Conservation (phyloP, 1,284 basidiomycete genomes). For the Boletus mariae region DNA sequence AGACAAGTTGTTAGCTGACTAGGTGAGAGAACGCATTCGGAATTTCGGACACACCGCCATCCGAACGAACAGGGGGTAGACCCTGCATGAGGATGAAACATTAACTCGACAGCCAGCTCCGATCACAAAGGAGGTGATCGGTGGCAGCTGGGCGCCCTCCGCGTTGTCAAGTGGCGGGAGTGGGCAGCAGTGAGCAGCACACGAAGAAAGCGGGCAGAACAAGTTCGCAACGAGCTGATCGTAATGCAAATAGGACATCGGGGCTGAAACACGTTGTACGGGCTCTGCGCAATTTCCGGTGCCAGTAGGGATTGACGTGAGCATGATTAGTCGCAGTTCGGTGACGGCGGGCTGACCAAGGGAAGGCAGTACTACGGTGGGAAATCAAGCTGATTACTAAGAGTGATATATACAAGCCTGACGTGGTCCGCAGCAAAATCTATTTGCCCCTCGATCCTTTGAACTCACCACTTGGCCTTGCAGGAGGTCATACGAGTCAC, state of each 20-base stretch:
- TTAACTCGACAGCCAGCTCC: slow-evolving; percentile 14
- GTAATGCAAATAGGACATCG: slow-evolving; percentile 4
- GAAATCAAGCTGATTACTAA: slow-evolving; percentile 34
- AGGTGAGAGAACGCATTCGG: neutral
- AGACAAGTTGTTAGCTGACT: neutral
- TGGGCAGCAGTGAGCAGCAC: slow-evolving; percentile 3
- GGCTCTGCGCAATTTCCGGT: slow-evolving; percentile 16
- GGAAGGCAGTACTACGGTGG: slow-evolving; percentile 26
- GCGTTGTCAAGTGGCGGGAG: slow-evolving; percentile 12
- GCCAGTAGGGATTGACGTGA: slow-evolving; percentile 20
- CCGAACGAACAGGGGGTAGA: neutral
- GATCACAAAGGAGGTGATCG: slow-evolving; percentile 28
- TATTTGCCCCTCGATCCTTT: slow-evolving; percentile 3
- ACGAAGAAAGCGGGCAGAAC: slow-evolving; percentile 3
- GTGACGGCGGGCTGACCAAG: slow-evolving; percentile 20
- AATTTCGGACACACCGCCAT: neutral
- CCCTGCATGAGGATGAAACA: slow-evolving; percentile 5
- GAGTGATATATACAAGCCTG: slow-evolving; percentile 33
- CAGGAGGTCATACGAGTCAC: slow-evolving; percentile 14
- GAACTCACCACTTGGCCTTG: neutral
- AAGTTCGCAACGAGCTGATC: neutral
- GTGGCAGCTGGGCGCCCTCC: slow-evolving; percentile 27
- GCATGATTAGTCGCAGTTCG: slow-evolving; percentile 11
- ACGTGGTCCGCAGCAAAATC: slow-evolving; percentile 34
- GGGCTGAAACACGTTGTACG: neutral